Percentiles rank a stretch among this genome's conserved stretches.
These are phyloP conservation scores for Monosporozyma yasuniensis DNA, from an alignment of 805 yeast genomes.

Conservation along the genomic window DNA sequence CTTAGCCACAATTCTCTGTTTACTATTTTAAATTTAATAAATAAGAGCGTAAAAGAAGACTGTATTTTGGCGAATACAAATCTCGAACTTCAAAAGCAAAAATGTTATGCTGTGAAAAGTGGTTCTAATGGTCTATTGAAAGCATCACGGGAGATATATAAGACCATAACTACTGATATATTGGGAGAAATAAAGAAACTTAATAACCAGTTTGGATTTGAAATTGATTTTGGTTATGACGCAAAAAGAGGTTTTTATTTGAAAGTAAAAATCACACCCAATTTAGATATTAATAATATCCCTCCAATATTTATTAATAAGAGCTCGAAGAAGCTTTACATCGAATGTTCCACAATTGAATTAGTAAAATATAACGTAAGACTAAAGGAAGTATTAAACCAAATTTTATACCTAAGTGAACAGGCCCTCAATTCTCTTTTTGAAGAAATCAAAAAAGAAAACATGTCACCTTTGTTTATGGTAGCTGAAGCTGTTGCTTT, in stretches of 20 bases:
- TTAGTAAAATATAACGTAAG: conserved; percentile 35
- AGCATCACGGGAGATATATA: conserved; percentile 36
- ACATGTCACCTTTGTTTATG: conserved; percentile 33
- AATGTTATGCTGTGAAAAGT: conserved; percentile 36
- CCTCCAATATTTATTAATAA: conserved; percentile 32
- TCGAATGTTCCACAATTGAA: conserved; percentile 36
- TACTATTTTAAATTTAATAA: conserved; percentile 21
- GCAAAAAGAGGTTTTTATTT: conserved; percentile 33
- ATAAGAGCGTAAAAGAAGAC: conserved; percentile 35
- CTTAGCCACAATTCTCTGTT: conserved; percentile 20
- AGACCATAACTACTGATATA: conserved; percentile 32
- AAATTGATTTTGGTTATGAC: conserved; percentile 31
- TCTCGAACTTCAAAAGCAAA: conserved; percentile 36
- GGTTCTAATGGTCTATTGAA: conserved; percentile 40
- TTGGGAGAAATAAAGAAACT: conserved; percentile 21
- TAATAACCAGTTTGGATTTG: conserved; percentile 17
- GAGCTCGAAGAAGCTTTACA: conserved; percentile 21
- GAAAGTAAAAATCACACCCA: conserved; percentile 20
- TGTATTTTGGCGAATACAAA: conserved; percentile 35
- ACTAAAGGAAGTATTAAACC: conserved; percentile 33
- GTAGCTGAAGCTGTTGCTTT: conserved; percentile 37
- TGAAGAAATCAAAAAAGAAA: conserved; percentile 15
- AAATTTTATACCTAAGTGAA: conserved; percentile 37
- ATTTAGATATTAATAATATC: conserved; percentile 11
- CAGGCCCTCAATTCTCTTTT: conserved; percentile 30